Base-by-base conservation (phyloP, 306 rosid genomes). In the Benincasa hispida region DNA sequence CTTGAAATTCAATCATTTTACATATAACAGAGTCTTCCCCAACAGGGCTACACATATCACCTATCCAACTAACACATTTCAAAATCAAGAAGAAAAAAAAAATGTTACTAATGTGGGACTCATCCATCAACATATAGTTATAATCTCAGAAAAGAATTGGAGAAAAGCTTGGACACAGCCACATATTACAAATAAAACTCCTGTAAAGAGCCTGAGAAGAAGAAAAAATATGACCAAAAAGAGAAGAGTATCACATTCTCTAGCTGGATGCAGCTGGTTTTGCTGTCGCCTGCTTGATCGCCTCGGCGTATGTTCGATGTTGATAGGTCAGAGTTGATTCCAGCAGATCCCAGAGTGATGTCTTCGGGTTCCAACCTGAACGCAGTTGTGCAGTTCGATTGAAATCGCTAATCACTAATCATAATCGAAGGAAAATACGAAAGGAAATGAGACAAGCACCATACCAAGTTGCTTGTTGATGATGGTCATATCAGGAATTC, bases 401-500 rank as follows among this genome's bases (percentile, higher is more conserved):
- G 25, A 72, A 27, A 30, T 76, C 57, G 47, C 13, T 9, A 41
- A 41, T n/a, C 3, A 21, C 63, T 24, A n/a, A 2, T 17, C 24
- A 17, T 0, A 34, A 21, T 8, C 0, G 3, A 22, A 25, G 27
- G 45, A 19, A 47, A 28, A 28, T 12, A 54, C 34, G 4, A 70
- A 70, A 68, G 56, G 22, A 45, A 68, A 24, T 17, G 59, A 61
- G 30, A 55, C 41, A 65, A 65, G 34, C 13, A 77, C 35, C 61
- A 27, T 91, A 93, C 98, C 98, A 47, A 93, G 97, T 68, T 93
- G 98, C 80, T 53, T 89, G 77, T 91, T 88, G 81, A 93, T 93
- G 55, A 93, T 91, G 85, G 97, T 87, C 98, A 93, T 93, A 88
- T 91, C 97, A 0, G 97, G 98, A 81, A 93, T 93, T 87, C 98